These are phyloP conservation scores for Quercus tomentella DNA, from an alignment of 331 rosid genomes.

Conservation along the genomic window DNA sequence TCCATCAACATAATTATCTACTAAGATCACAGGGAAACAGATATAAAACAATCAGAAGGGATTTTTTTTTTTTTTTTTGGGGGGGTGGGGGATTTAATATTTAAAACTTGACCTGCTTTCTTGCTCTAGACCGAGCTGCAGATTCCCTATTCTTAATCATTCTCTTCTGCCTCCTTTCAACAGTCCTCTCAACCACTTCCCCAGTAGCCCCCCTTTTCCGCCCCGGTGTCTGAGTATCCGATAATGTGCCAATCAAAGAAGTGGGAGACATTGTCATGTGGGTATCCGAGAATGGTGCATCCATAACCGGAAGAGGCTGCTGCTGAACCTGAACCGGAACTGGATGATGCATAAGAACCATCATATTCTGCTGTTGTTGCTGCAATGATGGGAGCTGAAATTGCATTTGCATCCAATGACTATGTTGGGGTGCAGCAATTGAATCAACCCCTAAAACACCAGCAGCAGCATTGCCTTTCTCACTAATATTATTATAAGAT, in stretches of 20 bases:
- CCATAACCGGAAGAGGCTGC: conserved; percentile 26
- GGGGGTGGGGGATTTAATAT: neutral
- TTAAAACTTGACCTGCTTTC: conserved; percentile 39
- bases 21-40: neutral
- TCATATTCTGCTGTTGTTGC: conserved; percentile 26
- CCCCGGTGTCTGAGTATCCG: conserved; percentile 31
- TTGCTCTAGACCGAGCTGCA: conserved; percentile 53
- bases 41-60: neutral
- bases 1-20: conserved; percentile 12
- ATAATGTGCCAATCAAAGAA: conserved; percentile 37
- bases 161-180: conserved; percentile 56
- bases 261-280: conserved; percentile 28
- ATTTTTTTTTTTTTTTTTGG: neutral
- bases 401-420: conserved; percentile 39
- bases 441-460: conserved; percentile 28
- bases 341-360: conserved; percentile 29
- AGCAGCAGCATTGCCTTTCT: neutral
- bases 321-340: conserved; percentile 20
- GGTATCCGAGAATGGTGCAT: conserved; percentile 33
- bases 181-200: conserved; percentile 40
- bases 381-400: conserved; percentile 34
- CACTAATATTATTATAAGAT: neutral
- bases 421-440: conserved; percentile 10
- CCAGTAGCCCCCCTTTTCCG: conserved; percentile 47
- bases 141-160: conserved; percentile 56